phyloP scores from a whole-genome alignment of 2,329 filamentous ascomycete species.

The Chrysoporthe deuterocubensis region DNA sequence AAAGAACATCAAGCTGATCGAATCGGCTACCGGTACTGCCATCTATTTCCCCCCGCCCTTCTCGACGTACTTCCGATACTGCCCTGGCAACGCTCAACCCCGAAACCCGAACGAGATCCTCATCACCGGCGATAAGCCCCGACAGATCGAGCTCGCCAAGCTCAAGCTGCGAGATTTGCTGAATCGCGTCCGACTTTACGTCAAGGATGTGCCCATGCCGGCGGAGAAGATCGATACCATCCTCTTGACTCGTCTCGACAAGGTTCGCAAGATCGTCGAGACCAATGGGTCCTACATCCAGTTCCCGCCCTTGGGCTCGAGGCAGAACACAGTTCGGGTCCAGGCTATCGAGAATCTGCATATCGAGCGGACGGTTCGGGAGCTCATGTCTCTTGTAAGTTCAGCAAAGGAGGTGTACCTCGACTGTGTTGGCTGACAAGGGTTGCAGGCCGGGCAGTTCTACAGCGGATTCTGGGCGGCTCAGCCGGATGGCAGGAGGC shows the following conservation, averaged over 20 bases:
- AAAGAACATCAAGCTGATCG: constrained; percentile 97
- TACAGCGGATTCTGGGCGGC: constrained; percentile 97
- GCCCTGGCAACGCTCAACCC: constrained; percentile 77
- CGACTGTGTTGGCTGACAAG: constrained; percentile 33
- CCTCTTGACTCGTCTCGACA: constrained; percentile 86
- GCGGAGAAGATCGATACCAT: constrained; percentile 95
- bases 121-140: constrained; percentile 86
- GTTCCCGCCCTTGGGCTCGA: constrained; percentile 84
- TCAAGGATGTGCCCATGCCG: constrained; percentile 91
- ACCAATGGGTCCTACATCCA: constrained; percentile 94
- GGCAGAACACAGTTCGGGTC: constrained; percentile 82
- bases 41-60: constrained; percentile 98
- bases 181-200: constrained; percentile 76
- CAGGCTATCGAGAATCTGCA: constrained; percentile 93
- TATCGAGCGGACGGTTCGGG: constrained; percentile 90
- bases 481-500: constrained; percentile 67
- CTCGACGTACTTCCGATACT: constrained; percentile 88
- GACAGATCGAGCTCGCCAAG: constrained; percentile 87
- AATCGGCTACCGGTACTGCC: constrained; percentile 91
- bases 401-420: constrained; percentile 25
- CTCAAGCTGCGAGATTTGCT: constrained; percentile 88
- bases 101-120: constrained; percentile 90
- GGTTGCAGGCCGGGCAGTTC: constrained; percentile 82
- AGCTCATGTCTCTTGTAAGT: constrained; percentile 90
- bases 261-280: constrained; percentile 97